Conservation (phyloP, 208 protist genomes). For the Pavlovales sp. region DNA sequence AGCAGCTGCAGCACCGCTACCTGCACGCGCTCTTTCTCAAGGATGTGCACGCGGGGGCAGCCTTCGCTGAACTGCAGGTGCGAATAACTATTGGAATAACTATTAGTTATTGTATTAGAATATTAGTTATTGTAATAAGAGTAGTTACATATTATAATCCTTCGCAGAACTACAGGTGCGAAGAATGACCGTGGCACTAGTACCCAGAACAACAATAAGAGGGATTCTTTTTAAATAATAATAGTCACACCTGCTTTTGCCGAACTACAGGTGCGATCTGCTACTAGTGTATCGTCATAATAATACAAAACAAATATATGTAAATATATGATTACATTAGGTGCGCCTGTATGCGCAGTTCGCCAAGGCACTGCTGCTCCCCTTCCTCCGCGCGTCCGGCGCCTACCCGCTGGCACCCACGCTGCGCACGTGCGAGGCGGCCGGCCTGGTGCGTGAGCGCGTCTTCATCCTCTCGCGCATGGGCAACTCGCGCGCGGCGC, state of each 20-base stretch:
- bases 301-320: too few species aligned
- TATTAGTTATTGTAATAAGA: too few species aligned
- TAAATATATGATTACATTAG: constrained; percentile 29
- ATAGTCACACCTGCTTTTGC: too few species aligned
- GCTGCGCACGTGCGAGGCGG: neutral
- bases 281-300: too few species aligned
- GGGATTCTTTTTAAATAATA: too few species aligned
- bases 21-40: neutral
- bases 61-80: neutral
- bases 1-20: neutral
- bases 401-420: neutral
- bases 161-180: neutral
- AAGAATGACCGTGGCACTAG: neutral
- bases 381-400: neutral
- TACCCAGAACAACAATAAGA: neutral
- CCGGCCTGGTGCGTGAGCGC: neutral
- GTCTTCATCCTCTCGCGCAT: constrained; percentile 3
- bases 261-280: too few species aligned
- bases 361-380: neutral
- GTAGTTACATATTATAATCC: too few species aligned
- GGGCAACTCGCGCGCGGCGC: neutral
- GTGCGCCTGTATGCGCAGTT: neutral
- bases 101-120: too few species aligned
- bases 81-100: too few species aligned
- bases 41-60: neutral